A percentile compares a stretch with the other conserved stretches of the same genome.
Conservation (phyloP, 2,329 filamentous ascomycete genomes). For the Cytospora leucostoma region DNA sequence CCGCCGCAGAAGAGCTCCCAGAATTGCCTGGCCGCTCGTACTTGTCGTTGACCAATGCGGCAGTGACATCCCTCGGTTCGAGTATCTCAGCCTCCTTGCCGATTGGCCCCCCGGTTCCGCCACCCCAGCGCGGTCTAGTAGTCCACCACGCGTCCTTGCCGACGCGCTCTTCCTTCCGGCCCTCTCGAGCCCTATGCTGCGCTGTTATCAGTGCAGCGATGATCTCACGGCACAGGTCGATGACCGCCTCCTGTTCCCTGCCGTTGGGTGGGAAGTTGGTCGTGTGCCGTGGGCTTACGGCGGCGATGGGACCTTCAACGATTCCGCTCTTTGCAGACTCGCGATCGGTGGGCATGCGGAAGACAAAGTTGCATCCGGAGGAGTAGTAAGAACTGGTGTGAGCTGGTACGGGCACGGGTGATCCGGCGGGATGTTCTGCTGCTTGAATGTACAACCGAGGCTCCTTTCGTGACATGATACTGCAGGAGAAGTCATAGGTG, state of each 20-base stretch:
- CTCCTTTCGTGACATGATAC: conserved; percentile 58
- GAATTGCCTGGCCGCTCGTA: conserved; percentile 36
- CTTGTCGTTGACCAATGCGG: conserved; percentile 49
- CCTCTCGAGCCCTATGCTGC: conserved; percentile 63
- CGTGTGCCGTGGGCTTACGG: conserved; percentile 58
- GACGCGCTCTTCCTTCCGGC: conserved; percentile 56
- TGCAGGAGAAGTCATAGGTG: conserved; percentile 67
- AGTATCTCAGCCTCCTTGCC: conserved; percentile 52
- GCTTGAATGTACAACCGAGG: conserved; percentile 58
- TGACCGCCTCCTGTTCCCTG: conserved; percentile 56
- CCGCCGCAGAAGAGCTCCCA: background rate
- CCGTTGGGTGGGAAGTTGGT: conserved; percentile 49
- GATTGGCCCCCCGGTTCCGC: conserved; percentile 62
- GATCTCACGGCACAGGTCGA: conserved; percentile 64
- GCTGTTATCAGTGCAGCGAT: conserved; percentile 62
- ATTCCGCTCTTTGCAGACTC: conserved; percentile 60
- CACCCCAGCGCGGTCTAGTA: conserved; percentile 62
- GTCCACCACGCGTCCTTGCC: conserved; percentile 65
- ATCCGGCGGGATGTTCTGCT: conserved; percentile 34
- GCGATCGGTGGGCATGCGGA: conserved; percentile 60
- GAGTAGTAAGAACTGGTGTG: conserved; percentile 56
- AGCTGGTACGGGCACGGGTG: conserved; percentile 19
- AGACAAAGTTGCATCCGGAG: conserved; percentile 61
- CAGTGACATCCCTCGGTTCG: conserved; percentile 42
- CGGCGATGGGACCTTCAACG: conserved; percentile 63